phyloP scores from a whole-genome alignment of 75 land plant genomes.

The Adiantum capillusveneris region DNA sequence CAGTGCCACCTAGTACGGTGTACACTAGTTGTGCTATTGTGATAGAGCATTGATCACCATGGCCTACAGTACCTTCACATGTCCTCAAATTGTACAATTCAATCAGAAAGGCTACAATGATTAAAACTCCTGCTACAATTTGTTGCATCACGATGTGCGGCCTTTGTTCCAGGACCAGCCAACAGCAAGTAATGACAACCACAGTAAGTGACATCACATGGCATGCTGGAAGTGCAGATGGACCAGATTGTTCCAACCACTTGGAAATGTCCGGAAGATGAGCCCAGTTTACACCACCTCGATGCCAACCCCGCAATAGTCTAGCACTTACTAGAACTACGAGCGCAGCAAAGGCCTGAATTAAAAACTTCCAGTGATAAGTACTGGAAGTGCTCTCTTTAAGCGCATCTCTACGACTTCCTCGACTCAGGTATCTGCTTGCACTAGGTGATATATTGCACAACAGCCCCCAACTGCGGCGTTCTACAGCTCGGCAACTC shows the following conservation, averaged over 20 bases:
- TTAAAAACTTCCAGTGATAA: neutral
- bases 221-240: conserved; percentile 16
- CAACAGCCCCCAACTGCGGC: neutral
- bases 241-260: conserved; percentile 47
- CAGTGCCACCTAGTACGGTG: conserved; percentile 17
- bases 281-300: conserved; percentile 93
- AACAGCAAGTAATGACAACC: conserved; percentile 24
- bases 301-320: conserved; percentile 83
- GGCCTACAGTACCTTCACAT: conserved; percentile 3
- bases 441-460: neutral
- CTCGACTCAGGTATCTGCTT: neutral
- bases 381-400: no score
- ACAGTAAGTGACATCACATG: conserved; percentile 34
- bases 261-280: conserved; percentile 78
- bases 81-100: conserved; percentile 28
- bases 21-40: conserved; percentile 40
- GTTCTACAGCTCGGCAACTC: no score
- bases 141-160: conserved; percentile 15
- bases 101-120: conserved; percentile 33
- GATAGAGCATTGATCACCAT: conserved; percentile 30
- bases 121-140: conserved; percentile 16
- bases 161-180: conserved; percentile 11
- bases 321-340: conserved; percentile 56
- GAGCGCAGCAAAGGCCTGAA: conserved; percentile 17
- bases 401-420: no score